Evolutionary conservation across 306 rosid genomes (phyloP), one percentile per base, ranked within the genome.

Genomic region (Styphnolobium japonicum): DNA sequence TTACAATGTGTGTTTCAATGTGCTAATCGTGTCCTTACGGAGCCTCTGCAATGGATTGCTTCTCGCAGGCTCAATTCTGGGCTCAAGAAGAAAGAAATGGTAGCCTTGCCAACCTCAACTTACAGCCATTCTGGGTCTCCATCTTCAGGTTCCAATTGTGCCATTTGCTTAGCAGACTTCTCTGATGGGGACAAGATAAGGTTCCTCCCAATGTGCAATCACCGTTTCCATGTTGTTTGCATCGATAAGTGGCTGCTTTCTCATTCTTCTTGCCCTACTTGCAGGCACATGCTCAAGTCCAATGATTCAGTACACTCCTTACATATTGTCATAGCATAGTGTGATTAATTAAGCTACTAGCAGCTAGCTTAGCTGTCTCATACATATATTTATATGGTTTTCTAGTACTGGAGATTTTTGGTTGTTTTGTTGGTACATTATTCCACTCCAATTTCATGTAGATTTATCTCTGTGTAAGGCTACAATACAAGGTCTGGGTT

Each of bases 211-310:
- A 86, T 83, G 57, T 93, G 98, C 52, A 86, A 79, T 61, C 98
- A 93, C 36, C 66, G 81, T 42, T 93, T 89, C 56, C 98, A 93
- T 73, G 89, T 91, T 40, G 87, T 1, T 14, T 93, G 98, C 87
- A 83, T 91, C 21, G 98, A 93, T 86, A 79, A 81, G 76, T 93
- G 97, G 98, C 68, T 93, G 29, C 82, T 85, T 45, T 71, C 87
- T 73, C 93, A 87, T 87, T 91, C 94, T 53, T 91, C 92, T 67
- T 93, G 98, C 78, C 98, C 97, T 12, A 89, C 86, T 80, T 93
- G 98, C 83, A 80, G 97, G 71, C 85, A 86, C 73, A 1, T 75
- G 3, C 74, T 84, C 53, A 84, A 84, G 51, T 53, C 82, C 15
- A 55, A 0, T 34, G 21, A 75, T 62, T 80, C 82, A 10, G 11